phyloP scores from a whole-genome alignment of 2,329 filamentous ascomycete species.

The Graphium sp. region DNA sequence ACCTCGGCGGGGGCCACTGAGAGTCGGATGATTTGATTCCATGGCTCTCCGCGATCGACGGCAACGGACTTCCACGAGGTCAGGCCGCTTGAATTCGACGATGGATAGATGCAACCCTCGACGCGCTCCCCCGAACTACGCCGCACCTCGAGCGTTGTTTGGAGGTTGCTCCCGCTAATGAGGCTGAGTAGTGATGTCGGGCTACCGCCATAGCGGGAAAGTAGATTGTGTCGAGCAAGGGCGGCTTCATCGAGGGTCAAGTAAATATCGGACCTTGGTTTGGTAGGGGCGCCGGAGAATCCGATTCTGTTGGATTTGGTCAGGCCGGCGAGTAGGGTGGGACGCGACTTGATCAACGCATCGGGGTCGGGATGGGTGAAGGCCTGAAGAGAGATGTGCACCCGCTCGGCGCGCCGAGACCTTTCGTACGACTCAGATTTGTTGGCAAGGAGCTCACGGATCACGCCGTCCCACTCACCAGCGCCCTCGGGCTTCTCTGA shows the following conservation, averaged over 20 bases:
- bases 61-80: slow-evolving; percentile 83
- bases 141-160: slow-evolving; percentile 79
- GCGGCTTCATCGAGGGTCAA: slow-evolving; percentile 66
- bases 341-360: slow-evolving; percentile 65
- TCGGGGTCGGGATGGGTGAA: slow-evolving; percentile 70
- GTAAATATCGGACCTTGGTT: slow-evolving; percentile 86
- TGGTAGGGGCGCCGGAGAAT: slow-evolving; percentile 81
- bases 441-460: slow-evolving; percentile 59
- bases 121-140: slow-evolving; percentile 64
- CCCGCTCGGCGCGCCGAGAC: slow-evolving; percentile 53
- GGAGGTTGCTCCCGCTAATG: slow-evolving; percentile 55
- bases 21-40: slow-evolving; percentile 79
- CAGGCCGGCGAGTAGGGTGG: slow-evolving; percentile 71
- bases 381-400: slow-evolving; percentile 64
- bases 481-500: slow-evolving; percentile 40
- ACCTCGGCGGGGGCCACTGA: slow-evolving; percentile 68
- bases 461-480: slow-evolving; percentile 56
- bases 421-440: slow-evolving; percentile 59
- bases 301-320: slow-evolving; percentile 75
- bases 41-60: slow-evolving; percentile 60
- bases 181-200: slow-evolving; percentile 51
- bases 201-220: slow-evolving; percentile 55
- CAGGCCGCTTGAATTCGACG: slow-evolving; percentile 61
- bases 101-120: slow-evolving; percentile 73
- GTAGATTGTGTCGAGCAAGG: slow-evolving; percentile 57